phyloP scores from a whole-genome alignment of 192 early-diverging fungal species.

The Pilobolus umbonatus region DNA sequence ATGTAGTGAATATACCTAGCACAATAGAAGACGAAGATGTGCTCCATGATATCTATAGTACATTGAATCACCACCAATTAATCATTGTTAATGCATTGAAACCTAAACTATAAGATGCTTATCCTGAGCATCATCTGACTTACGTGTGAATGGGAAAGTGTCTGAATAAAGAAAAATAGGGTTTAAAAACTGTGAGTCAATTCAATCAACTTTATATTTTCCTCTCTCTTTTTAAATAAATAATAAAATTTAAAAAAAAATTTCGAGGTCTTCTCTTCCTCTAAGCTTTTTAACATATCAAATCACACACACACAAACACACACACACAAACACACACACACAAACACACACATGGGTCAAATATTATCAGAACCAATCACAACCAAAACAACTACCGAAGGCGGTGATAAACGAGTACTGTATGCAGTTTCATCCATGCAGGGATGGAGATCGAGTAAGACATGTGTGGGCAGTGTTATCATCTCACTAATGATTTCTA shows the following conservation, averaged over 20 bases:
- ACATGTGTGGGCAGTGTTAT: neutral
- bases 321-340: no score
- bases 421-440: slow-evolving; percentile 90
- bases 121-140: no score
- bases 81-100: neutral
- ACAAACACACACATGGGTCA: slow-evolving; percentile 93
- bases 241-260: neutral
- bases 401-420: slow-evolving; percentile 74
- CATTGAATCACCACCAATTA: slow-evolving; percentile 5
- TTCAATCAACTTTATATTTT: neutral
- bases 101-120: neutral
- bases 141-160: no score
- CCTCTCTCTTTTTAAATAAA: neutral
- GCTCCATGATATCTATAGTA: slow-evolving; percentile 41
- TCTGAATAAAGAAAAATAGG: neutral
- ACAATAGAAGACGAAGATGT: slow-evolving; percentile 78
- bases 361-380: slow-evolving; percentile 89
- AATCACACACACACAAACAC: no score
- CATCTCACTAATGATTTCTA: neutral
- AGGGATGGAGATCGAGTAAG: slow-evolving; percentile 92
- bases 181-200: no score
- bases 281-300: no score
- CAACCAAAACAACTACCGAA: slow-evolving; percentile 78
- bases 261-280: no score
- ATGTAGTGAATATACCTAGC: slow-evolving; percentile 59